Evolutionary conservation across 352 stramenopile species (phyloP), one percentile per base, ranked within the genome.

Genomic region (Hyaloperonospora arabidopsidis): DNA sequence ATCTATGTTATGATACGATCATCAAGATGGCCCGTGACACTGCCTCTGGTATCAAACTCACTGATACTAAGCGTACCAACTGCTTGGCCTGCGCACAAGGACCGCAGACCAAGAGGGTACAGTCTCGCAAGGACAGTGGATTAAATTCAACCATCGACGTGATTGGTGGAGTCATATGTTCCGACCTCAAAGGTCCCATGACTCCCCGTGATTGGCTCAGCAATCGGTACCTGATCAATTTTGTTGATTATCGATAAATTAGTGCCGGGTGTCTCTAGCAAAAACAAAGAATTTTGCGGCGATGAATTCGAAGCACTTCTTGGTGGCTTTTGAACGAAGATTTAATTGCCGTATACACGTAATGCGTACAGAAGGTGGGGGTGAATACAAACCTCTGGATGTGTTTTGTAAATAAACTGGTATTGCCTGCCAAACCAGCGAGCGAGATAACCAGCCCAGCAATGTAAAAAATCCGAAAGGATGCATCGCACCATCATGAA

Each of bases 401-500:
- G n/a, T 29, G 2, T 25, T 46, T 29, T 8, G 40, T 8, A 46
- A 46, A 8, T 7, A 46, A 4, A n/a, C 40, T 15, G 18, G 17
- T 28, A 29, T 14, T 29, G 1, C 18, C 5, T 4, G 40, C 5
- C 7, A 46, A 46, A n/a, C 17, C 13, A 45, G 38, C n/a, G 38
- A 45, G 17, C 6, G 11, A 5, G 17, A 11, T 5, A 46, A 46
- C 17, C 40, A 46, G 14, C 17, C 40, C 17, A 29, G 18, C 18
- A 46, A 46, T n/a, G n/a, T n/a, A 15, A 13, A 17, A 46, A 46
- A 28, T n/a, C 40, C 28, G 17, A 46, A 14, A 15, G 39, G 18
- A 45, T 45, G 11, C 39, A 45, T 17, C 11, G 35, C 12, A 17
- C 35, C 12, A 41, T 41, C n/a, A 18, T 41, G 35, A 63, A 70